Percentiles rank a stretch among this genome's conserved stretches.
Conservation (phyloP, 805 yeast genomes). For the Ogataea neopini region DNA sequence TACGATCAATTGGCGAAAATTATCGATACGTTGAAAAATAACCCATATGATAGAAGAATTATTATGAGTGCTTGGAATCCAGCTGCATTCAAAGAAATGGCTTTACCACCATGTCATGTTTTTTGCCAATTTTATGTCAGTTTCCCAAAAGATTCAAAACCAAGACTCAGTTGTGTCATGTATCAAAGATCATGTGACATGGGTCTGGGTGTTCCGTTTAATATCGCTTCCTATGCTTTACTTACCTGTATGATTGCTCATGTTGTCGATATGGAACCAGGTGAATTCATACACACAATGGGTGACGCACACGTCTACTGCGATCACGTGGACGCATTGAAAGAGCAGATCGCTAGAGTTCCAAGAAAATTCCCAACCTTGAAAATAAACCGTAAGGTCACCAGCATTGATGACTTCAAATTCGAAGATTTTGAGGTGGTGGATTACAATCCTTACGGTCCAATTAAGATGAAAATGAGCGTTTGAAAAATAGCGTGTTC, state of each 20-base stretch:
- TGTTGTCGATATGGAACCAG: conserved; percentile 92
- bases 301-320: conserved; percentile 96
- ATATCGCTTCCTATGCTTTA: conserved; percentile 94
- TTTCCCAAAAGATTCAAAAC: conserved; percentile 63
- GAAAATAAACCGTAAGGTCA: conserved; percentile 64
- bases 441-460: conserved; percentile 78
- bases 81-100: conserved; percentile 91
- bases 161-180: conserved; percentile 80
- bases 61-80: conserved; percentile 99
- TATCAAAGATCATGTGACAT: conserved; percentile 98
- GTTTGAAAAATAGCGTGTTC: conserved; percentile 50
- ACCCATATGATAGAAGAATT: conserved; percentile 93
- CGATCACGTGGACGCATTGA: conserved; percentile 90
- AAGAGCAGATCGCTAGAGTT: conserved; percentile 70
- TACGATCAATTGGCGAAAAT: conserved; percentile 85
- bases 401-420: conserved; percentile 80
- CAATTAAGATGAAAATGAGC: conserved; percentile 96
- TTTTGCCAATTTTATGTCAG: conserved; percentile 93
- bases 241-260: conserved; percentile 94
- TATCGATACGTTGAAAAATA: conserved; percentile 74
- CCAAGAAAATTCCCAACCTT: conserved; percentile 85
- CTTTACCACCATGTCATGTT: conserved; percentile 97
- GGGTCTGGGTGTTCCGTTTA: conserved; percentile 99
- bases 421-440: conserved; percentile 84
- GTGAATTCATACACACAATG: conserved; percentile 91